Base-by-base conservation (phyloP, 2,329 filamentous ascomycete species). In the Penicillium polonicum region DNA sequence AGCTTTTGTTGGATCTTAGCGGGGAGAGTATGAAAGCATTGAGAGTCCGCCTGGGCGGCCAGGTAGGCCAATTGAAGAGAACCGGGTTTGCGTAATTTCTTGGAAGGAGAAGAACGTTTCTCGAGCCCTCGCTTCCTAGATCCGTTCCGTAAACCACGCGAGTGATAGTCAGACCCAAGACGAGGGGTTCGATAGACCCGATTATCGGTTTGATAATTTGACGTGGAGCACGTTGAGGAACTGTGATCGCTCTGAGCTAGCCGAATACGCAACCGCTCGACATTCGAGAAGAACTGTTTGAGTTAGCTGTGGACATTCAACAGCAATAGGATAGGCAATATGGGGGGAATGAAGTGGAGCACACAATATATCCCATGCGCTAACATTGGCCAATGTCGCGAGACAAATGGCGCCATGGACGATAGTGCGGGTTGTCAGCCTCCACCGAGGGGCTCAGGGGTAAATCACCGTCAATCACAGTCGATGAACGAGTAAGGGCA, bases 1-100 rank as follows among this genome's bases (percentile, higher is more conserved):
- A 89, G 84, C 63, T 84, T 85, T 63, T 85, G 84, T 69, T 85
- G 86, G 62, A 91, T 82, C 73, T 91, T 91, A 61, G 89, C 85
- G 21, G 90, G 89, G 42, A 92, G 79, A 23, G 82, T 84, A 52
- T 87, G 79, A 71, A 87, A 92, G 79, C 89, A 91, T 61, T 84
- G 80, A 54, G 83, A 83, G 65, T 90, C 85, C 31, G 81, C 79
- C 55, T 82, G 80, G 53, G 81, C 77, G 57, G 78, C 67, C 48
- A 74, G 62, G 58, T 73, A 73, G 49, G 69, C 66, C 38, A 75
- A 61, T 74, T 74, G 67, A 63, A 67, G 69, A 62, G 70, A 72
- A 23, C 73, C 62, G 57, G 66, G 65, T 63, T 79, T 77, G 57
- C 72, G 67, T 41, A 71, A 65, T 50, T 70, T 70, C 9, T 55